Evolutionary conservation across 495 filamentous ascomycete genomes (phyloP).

Genomic region (Penicillium simplicissimum): DNA sequence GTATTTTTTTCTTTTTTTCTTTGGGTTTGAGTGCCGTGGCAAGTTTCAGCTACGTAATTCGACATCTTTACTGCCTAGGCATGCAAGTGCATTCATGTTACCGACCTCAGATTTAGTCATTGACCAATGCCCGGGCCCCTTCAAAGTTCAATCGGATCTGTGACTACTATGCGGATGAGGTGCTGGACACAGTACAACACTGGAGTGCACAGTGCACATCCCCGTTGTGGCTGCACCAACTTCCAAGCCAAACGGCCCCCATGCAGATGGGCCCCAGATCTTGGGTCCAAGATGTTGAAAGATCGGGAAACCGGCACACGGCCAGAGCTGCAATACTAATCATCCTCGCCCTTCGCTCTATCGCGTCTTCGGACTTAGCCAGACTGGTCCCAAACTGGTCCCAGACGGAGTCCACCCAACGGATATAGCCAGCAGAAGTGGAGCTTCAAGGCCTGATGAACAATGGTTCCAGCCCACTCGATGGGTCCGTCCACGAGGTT

Average conservation of each 20-base stretch:
- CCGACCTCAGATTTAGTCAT: too few relatives aligned
- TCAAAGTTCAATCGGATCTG: too few relatives aligned
- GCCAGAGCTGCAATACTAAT: neutral
- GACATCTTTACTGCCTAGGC: neutral
- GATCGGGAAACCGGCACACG: neutral
- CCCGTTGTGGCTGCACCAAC: neutral
- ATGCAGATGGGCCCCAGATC: neutral
- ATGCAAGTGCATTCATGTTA: too few relatives aligned
- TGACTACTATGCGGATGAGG: neutral
- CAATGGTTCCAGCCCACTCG: slow-evolving; percentile 6
- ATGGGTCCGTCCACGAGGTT: slow-evolving; percentile 8
- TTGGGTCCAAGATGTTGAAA: neutral
- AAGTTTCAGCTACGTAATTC: slow-evolving; percentile 1
- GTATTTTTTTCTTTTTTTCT: neutral
- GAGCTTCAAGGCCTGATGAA: neutral
- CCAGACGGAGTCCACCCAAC: neutral
- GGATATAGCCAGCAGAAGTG: slow-evolving; percentile 11
- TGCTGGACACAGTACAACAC: neutral
- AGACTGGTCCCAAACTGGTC: too few relatives aligned
- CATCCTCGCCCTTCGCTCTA: neutral
- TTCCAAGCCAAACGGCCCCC: neutral
- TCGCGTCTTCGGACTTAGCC: slow-evolving; percentile 15
- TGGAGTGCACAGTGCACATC: too few relatives aligned
- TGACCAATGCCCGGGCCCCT: too few relatives aligned
- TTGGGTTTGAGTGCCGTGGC: neutral